Evolutionary conservation across 2,329 filamentous ascomycete genomes (phyloP).

Genomic region (Clonostachys rosea): DNA sequence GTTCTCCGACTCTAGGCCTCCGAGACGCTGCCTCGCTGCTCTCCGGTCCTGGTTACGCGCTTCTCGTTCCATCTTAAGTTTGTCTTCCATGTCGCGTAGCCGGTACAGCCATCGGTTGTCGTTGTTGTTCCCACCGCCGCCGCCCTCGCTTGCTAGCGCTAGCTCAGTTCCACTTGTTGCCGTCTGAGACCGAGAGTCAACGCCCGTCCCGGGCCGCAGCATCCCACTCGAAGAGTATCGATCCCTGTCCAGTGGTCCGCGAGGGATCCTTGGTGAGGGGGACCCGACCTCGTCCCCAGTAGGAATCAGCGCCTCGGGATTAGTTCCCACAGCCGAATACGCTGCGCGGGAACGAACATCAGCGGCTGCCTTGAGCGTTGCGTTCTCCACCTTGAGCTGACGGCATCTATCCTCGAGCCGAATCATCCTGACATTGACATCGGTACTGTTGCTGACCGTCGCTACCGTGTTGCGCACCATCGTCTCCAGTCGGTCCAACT

Average conservation of each 20-base stretch:
- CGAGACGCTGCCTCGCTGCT: slow-evolving; percentile 74
- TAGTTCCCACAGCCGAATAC: slow-evolving; percentile 30
- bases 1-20: slow-evolving; percentile 72
- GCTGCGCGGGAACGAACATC: slow-evolving; percentile 50
- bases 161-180: slow-evolving; percentile 14
- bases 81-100: slow-evolving; percentile 79
- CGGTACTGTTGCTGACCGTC: slow-evolving; percentile 35
- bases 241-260: slow-evolving; percentile 38
- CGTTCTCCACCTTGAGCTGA: slow-evolving; percentile 59
- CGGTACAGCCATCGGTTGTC: slow-evolving; percentile 83
- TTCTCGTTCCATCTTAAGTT: slow-evolving; percentile 87
- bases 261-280: slow-evolving; percentile 49
- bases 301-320: slow-evolving; percentile 23
- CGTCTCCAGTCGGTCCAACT: slow-evolving; percentile 81
- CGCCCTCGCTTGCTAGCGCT: slow-evolving; percentile 8
- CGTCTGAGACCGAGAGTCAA: slow-evolving; percentile 16
- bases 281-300: slow-evolving; percentile 30
- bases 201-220: background rate
- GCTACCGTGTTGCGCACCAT: slow-evolving; percentile 65
- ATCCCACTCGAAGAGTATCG: slow-evolving; percentile 11
- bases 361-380: slow-evolving; percentile 63
- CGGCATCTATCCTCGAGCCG: slow-evolving; percentile 58
- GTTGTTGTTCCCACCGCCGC: slow-evolving; percentile 16
- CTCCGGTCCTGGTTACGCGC: slow-evolving; percentile 78
- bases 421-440: slow-evolving; percentile 40